phyloP scores from a whole-genome alignment of 1,284 basidiomycete genomes.

The Moesziomyces globuligerus region DNA sequence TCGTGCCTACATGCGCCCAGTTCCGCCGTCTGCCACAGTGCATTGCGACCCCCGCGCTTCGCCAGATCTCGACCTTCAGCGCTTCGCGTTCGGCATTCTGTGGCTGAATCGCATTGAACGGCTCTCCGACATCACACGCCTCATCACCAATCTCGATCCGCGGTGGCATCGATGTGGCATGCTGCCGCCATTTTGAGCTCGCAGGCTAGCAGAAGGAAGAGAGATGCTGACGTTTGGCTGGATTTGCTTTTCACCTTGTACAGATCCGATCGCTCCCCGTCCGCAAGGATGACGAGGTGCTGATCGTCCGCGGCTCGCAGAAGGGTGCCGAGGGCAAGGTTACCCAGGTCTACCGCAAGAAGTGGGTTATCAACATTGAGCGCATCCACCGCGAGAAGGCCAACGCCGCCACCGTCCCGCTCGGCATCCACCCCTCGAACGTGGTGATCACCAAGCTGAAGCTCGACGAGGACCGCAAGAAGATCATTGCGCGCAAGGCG shows the following conservation, averaged over 20 bases:
- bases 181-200: no score
- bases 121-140: not conserved
- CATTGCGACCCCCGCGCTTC: no score
- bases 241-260: not conserved
- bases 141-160: not conserved
- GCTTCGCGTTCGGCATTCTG: no score
- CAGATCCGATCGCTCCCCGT: conserved; percentile 92
- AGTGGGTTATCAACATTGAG: conserved; percentile 99
- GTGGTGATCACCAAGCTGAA: conserved; percentile 78
- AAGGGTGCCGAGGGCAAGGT: conserved; percentile 81
- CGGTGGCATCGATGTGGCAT: conserved; percentile 12
- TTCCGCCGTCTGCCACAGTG: no score
- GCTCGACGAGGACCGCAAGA: conserved; percentile 67
- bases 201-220: no score
- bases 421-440: conserved; percentile 96
- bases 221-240: conserved; percentile 18
- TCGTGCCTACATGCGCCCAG: no score
- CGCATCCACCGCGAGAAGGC: conserved; percentile 98
- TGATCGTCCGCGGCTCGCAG: conserved; percentile 80
- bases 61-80: no score
- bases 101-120: no score
- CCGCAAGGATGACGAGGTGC: conserved; percentile 98
- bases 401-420: conserved; percentile 91
- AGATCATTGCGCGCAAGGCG: conserved; percentile 62
- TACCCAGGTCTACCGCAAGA: conserved; percentile 90